Evolutionary conservation across 208 protist genomes (phyloP), one percentile per base, ranked within the genome.

Genomic region (Endotrypanum monterogeii): DNA sequence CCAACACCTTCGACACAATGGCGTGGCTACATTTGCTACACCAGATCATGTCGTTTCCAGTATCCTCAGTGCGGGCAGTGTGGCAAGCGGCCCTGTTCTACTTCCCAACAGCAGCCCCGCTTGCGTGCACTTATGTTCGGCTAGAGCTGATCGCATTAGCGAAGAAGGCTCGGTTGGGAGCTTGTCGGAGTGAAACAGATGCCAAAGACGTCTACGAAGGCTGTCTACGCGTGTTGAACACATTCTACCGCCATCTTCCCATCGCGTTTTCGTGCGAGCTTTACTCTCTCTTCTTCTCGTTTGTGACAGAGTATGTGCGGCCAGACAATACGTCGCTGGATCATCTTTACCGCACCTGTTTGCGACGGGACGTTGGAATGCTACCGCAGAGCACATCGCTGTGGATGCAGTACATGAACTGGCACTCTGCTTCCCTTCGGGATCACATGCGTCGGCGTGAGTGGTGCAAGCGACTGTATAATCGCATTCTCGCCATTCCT

Each of bases 181-280:
- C 88, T 41, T 91, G 89, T 73, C n/a, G 44, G 7, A 82, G 88
- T 20, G 88, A 91, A 67, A 74, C 86, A 56, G 88, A 94, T 48
- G 87, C 84, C 16, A 87, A 87, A 55, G 74, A 84, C 35, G 74
- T 86, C 23, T 93, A 90, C 78, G 78, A 73, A 48, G 82, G 80
- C n/a, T 86, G 86, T 55, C 82, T 94, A 57, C 75, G 92, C 20
- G 41, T 97, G 6, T 71, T 97, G 20, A 95, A 95, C 74, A 77
- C 73, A 30, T 97, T 97, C 63, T 93, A 88, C 60, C 86, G 89
- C 20, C 92, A 97, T 74, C 82, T 97, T n/a, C 85, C 84, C 30
- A 55, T 93, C 0, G 83, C 80, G 56, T 92, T 87, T 73, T 90
- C 82, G 63, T 86, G 88, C 65, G 78, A 91, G 37, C 79, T 95